Evolutionary conservation across 2,329 filamentous ascomycete genomes (phyloP).

Genomic region (Sarocladium strictum): DNA sequence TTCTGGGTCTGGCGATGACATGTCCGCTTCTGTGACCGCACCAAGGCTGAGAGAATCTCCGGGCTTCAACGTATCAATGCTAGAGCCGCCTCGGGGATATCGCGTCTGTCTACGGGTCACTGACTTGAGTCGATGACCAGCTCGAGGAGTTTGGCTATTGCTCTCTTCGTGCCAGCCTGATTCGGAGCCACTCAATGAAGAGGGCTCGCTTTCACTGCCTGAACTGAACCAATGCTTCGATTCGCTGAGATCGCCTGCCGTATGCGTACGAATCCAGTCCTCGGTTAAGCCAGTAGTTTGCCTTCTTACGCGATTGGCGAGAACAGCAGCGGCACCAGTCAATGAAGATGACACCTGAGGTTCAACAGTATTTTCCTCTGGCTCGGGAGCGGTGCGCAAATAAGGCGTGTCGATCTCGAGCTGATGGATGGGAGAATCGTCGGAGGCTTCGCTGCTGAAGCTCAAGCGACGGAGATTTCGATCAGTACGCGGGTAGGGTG

Average conservation of each 20-base stretch:
- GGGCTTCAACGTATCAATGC: constrained; percentile 49
- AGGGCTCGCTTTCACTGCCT: constrained; percentile 62
- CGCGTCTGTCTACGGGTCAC: constrained; percentile 24
- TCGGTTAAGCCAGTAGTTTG: constrained; percentile 63
- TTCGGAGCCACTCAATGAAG: constrained; percentile 64
- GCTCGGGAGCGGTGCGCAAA: constrained; percentile 48
- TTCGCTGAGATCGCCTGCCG: constrained; percentile 64
- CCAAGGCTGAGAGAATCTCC: constrained; percentile 20
- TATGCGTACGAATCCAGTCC: constrained; percentile 81
- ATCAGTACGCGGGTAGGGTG: constrained; percentile 71
- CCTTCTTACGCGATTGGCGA: constrained; percentile 57
- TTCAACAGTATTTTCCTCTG: constrained; percentile 17
- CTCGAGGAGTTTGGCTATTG: constrained; percentile 41
- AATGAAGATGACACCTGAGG: constrained; percentile 25
- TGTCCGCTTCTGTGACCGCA: constrained; percentile 23
- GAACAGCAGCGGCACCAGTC: constrained; percentile 43
- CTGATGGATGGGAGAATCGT: constrained; percentile 55
- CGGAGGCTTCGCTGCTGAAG: constrained; percentile 53
- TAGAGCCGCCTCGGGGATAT: constrained; percentile 43
- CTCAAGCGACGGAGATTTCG: constrained; percentile 43
- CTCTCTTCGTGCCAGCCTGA: constrained; percentile 47
- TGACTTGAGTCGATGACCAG: constrained; percentile 20
- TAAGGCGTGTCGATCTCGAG: constrained; percentile 58
- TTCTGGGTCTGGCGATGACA: constrained; percentile 25
- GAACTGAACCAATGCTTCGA: constrained; percentile 81